Base-by-base conservation (phyloP, 495 filamentous ascomycete species). In the Recurvomyces mirabilis region DNA sequence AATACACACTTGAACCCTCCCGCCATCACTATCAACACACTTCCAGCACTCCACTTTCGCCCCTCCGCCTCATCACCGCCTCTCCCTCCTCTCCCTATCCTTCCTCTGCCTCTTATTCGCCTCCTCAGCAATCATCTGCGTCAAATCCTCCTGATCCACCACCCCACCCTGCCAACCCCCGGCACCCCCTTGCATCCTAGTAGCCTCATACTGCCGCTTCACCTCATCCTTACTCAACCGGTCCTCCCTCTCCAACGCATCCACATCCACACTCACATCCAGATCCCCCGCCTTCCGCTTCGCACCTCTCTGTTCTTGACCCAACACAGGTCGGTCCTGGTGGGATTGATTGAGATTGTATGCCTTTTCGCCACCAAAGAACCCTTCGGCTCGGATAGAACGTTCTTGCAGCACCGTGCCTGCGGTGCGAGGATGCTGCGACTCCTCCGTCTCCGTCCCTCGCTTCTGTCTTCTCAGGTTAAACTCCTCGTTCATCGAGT, bases 241-340 rank as follows among this genome's bases (percentile, higher is more conserved):
- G 47, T 85, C 86, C 47, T 77, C 71, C 3, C 68, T 63, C 41
- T 72, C 74, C 46, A 98, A 60, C 18, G 77, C 68, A 53, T 93
- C 85, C 15, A 84, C 74, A 58, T 98, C 85, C 37, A 98, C 74
- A 18, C 85, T 81, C 18, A 96, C 81, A 46, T 98, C 91, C 20
- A 98, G 75, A 64, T 98, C 91, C 13, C 87, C 91, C 0, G 82
- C 88, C 73, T 94, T 95, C 42, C 93, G 71, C 72, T 96, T 88
- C 43, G 80, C 71, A 43, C 80, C 72, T 24, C 62, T 77, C 30
- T 83, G 77, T 43, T 93, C 86, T 46, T 77, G 76, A 10, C 87
- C 91, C 2, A 96, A 73, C 9, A 91, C 73, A 15, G 82, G 79
- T n/a, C n/a, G n/a, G 18, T 81, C 59, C 49, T 72, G 68, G 14